Percentiles rank a stretch among this genome's conserved stretches.
phyloP scores from a whole-genome alignment of 1,284 basidiomycete genomes.

The Apiotrichum gracile region DNA sequence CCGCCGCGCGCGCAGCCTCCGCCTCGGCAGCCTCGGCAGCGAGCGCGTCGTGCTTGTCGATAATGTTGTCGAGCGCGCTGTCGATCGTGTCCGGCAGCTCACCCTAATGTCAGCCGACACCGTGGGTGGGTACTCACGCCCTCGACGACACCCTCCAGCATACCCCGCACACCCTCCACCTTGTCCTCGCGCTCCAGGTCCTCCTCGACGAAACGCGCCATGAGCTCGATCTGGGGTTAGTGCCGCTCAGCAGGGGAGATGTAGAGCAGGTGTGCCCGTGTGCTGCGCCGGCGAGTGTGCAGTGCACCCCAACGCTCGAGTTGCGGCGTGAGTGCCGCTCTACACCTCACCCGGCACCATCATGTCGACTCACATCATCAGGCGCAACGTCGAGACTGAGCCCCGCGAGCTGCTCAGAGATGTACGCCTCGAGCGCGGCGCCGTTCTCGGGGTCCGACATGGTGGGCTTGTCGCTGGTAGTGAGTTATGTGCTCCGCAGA shows the following conservation, averaged over 20 bases:
- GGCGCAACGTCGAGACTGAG: slow-evolving; percentile 31
- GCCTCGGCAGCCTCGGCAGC: slow-evolving; percentile 15
- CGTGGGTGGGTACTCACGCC: slow-evolving; percentile 14
- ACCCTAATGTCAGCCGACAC: slow-evolving; percentile 12
- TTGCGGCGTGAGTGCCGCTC: no score
- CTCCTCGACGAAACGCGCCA: slow-evolving; percentile 46
- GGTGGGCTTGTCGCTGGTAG: neutral
- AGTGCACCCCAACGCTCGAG: no score
- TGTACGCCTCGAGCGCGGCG: slow-evolving; percentile 39
- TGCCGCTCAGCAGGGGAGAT: no score
- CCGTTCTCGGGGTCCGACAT: neutral
- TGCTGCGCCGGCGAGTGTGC: no score
- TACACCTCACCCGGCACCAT: no score
- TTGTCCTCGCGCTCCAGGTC: slow-evolving; percentile 46
- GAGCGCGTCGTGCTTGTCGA: slow-evolving; percentile 35
- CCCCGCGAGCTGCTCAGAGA: slow-evolving; percentile 26
- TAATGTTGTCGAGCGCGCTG: slow-evolving; percentile 25
- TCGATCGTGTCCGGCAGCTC: slow-evolving; percentile 27
- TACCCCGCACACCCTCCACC: slow-evolving; percentile 44
- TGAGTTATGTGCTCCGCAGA: no score
- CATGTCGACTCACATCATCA: slow-evolving; percentile 44
- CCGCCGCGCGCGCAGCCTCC: slow-evolving; percentile 5
- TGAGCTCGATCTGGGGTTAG: slow-evolving; percentile 39
- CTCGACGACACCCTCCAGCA: slow-evolving; percentile 45
- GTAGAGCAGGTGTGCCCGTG: no score